phyloP scores from a whole-genome alignment of 2,329 filamentous ascomycete species.

The Claviceps sorghi region DNA sequence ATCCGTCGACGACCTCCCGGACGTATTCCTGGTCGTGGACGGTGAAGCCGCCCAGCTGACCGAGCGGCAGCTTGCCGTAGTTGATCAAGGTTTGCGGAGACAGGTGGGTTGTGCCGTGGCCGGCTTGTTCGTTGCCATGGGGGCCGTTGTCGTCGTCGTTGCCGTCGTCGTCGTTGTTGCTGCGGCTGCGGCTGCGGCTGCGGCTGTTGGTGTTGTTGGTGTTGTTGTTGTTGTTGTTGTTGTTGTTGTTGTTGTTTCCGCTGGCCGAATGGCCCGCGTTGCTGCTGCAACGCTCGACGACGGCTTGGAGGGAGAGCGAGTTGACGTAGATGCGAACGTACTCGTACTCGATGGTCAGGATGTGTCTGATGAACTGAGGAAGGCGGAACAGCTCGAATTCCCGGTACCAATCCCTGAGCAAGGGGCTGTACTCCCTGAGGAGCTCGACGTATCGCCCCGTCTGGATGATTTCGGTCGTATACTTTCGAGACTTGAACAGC shows the following conservation, averaged over 20 bases:
- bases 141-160: background rate
- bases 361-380: constrained; percentile 52
- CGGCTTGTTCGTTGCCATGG: constrained; percentile 17
- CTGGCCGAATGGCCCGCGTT: constrained; percentile 41
- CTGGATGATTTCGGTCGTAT: constrained; percentile 79
- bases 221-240: background rate
- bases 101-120: constrained; percentile 19
- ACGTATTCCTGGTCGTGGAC: constrained; percentile 58
- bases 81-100: constrained; percentile 52
- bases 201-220: background rate
- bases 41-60: constrained; percentile 49
- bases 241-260: constrained; percentile 12
- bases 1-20: constrained; percentile 62
- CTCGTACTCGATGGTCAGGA: constrained; percentile 87
- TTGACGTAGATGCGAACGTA: constrained; percentile 93
- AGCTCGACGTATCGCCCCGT: constrained; percentile 70
- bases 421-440: constrained; percentile 66
- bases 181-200: background rate
- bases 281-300: constrained; percentile 81
- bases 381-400: constrained; percentile 68
- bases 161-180: background rate
- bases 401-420: constrained; percentile 62
- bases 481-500: constrained; percentile 73
- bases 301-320: constrained; percentile 82
- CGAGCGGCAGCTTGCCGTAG: constrained; percentile 48